These are phyloP conservation scores for Phytophthora hybrid DNA, from an alignment of 352 stramenopile species.

Conservation along the genomic window DNA sequence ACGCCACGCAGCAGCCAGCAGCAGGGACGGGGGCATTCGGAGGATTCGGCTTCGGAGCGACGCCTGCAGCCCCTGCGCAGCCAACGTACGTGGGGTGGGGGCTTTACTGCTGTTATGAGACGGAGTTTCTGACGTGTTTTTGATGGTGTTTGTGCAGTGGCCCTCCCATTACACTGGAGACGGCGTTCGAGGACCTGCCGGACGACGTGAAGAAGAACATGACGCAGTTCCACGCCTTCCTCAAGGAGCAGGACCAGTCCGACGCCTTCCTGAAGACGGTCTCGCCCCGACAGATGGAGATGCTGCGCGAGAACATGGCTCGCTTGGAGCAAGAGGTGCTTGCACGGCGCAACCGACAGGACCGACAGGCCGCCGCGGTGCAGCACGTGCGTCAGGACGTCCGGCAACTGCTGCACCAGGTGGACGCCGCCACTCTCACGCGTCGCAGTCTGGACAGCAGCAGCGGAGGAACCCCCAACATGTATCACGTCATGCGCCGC, in stretches of 20 bases:
- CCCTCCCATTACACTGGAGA: constrained; percentile 77
- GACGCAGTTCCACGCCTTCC: constrained; percentile 73
- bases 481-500: constrained; percentile 74
- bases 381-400: constrained; percentile 79
- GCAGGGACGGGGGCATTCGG: too few species aligned
- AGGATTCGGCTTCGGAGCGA: constrained; percentile 23
- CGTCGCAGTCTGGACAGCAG: constrained; percentile 69
- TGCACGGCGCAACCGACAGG: constrained; percentile 62
- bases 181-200: constrained; percentile 71
- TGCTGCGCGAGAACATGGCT: constrained; percentile 64
- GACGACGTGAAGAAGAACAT: constrained; percentile 84
- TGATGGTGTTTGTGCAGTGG: constrained; percentile 18
- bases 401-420: constrained; percentile 77
- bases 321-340: constrained; percentile 74
- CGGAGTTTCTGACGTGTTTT: not conserved
- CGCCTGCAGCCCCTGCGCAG: constrained; percentile 19
- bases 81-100: constrained; percentile 19
- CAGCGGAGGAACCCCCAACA: constrained; percentile 42
- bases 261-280: constrained; percentile 82
- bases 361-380: constrained; percentile 64
- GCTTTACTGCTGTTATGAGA: not conserved
- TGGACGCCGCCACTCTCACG: constrained; percentile 72
- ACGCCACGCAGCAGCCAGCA: constrained; percentile 9
- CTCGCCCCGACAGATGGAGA: constrained; percentile 61
- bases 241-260: constrained; percentile 78